Base-by-base conservation (phyloP, 2,329 filamentous ascomycete species). In the Didymella pinodella region DNA sequence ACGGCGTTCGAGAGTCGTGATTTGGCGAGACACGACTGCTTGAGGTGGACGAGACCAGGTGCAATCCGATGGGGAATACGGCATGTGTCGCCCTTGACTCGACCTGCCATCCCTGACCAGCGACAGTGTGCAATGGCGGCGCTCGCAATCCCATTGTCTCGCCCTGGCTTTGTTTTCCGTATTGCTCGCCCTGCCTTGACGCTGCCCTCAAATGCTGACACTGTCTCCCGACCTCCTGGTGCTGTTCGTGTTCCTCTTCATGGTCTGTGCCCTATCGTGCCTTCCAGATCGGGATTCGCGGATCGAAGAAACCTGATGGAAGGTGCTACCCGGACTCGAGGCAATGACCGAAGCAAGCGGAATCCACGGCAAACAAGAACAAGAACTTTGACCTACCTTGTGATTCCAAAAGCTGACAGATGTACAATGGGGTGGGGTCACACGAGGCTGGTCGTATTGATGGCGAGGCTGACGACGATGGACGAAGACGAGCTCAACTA, bases 401-500 rank as follows among this genome's bases (percentile, higher is more conserved):
- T 54, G 61, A 63, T 64, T 63, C 59, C 60, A 49, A 51, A 14
- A 63, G 55, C 66, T 62, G 63, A 58, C 50, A 65, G 58, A 57
- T 58, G 59, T 44, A 65, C 62, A 59, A 59, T 50, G 41, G 46
- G 56, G 59, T 50, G 41, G 46, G 56, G 59, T 59, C 63, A 60
- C 69, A 71, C 69, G 63, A 72, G 65, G 67, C 68, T 67, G 66
- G 62, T 64, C 60, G 57, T 64, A 59, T 66, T 66, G 64, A 59
- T 66, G 68, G 63, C 60, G 63, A 62, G 63, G 46, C 56, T 36
- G 56, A 54, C 56, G 41, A 79, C 77, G 76, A 77, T 75, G 77
- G 63, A 77, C 65, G 68, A 59, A 54, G 56, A 34, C 50, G 20
- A 46, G 50, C 26, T 59, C 47, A 25, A 59, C 65, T 65, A 68